These are phyloP conservation scores for Kurtzmaniella fragi DNA, from an alignment of 805 yeast species.

Conservation along the genomic window DNA sequence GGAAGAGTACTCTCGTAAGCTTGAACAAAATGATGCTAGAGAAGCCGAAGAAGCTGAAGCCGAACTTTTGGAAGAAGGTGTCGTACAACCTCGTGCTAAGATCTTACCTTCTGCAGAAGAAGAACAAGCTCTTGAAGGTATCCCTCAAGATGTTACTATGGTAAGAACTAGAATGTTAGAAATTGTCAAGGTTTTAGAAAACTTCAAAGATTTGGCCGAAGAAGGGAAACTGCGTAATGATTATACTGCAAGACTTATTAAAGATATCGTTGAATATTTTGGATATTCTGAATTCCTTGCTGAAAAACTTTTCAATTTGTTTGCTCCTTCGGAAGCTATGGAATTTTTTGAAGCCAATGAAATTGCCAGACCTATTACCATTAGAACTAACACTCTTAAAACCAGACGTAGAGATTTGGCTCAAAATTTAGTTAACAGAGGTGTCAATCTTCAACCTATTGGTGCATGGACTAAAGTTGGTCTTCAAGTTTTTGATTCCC, in stretches of 20 bases:
- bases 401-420: constrained; percentile 95
- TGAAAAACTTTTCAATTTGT: constrained; percentile 85
- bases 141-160: constrained; percentile 72
- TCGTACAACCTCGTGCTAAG: constrained; percentile 66
- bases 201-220: constrained; percentile 76
- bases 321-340: constrained; percentile 93
- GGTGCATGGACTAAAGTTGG: constrained; percentile 99
- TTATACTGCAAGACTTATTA: constrained; percentile 69
- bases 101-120: constrained; percentile 69
- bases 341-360: constrained; percentile 99
- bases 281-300: constrained; percentile 92
- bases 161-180: constrained; percentile 93
- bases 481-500: constrained; percentile 93
- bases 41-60: constrained; percentile 44
- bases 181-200: constrained; percentile 88
- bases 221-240: constrained; percentile 84
- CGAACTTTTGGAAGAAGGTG: constrained; percentile 56
- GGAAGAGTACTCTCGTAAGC: constrained; percentile 67
- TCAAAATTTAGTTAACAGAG: constrained; percentile 90
- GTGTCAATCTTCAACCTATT: constrained; percentile 95
- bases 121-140: constrained; percentile 46
- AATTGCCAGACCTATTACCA: constrained; percentile 92
- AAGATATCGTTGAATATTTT: constrained; percentile 88
- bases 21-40: constrained; percentile 54
- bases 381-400: constrained; percentile 93